Base-by-base conservation (phyloP, 2,329 filamentous ascomycete genomes). In the Fusarium begoniae region DNA sequence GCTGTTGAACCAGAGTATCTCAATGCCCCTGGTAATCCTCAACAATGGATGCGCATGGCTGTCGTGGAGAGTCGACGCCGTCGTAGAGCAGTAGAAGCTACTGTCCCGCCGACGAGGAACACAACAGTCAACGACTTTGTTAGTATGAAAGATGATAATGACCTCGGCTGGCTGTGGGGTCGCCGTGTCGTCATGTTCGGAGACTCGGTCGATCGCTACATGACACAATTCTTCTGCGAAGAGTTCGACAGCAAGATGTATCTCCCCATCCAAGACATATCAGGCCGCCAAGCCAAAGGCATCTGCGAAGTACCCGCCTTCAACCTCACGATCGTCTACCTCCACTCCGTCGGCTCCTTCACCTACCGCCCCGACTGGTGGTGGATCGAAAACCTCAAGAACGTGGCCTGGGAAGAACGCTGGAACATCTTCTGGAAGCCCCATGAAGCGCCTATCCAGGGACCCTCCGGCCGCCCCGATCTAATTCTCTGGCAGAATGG, bases 1-100 rank as follows among this genome's bases (percentile, higher is more conserved):
- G 80, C 85, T 4, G 79, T 73, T 14, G 72, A 73, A 6, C 35
- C 62, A 11, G 69, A 70, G 12, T 73, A 63, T 6, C 69, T 75
- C 2, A 57, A 75, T 3, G 40, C 69, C 0, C 24, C 37, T 17
- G 57, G 55, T 0, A 75, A 75, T 18, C 73, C 73, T 4, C 58
- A 70, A 8, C 65, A 66, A 57, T 75, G 73, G 73, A 75, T 75
- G 72, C 69, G 47, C 18, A 68, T 65, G 69, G 69, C 72, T 22
- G 59, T 73, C 9, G n/a, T 50, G 0, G 73, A 75, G 37, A 67
- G 60, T 41, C 54, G 51, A 26, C 73, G 73, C 3, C 72, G 73
- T 15, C 48, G 17, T 14, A 26, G 57, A 35, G 40, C 45, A 14
- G 28, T 8, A 6, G 13, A 41, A 12, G 35, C n/a, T 5, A 28